Evolutionary conservation across 2,329 filamentous ascomycete genomes (phyloP).

Genomic region (Exserohilum rostratum): DNA sequence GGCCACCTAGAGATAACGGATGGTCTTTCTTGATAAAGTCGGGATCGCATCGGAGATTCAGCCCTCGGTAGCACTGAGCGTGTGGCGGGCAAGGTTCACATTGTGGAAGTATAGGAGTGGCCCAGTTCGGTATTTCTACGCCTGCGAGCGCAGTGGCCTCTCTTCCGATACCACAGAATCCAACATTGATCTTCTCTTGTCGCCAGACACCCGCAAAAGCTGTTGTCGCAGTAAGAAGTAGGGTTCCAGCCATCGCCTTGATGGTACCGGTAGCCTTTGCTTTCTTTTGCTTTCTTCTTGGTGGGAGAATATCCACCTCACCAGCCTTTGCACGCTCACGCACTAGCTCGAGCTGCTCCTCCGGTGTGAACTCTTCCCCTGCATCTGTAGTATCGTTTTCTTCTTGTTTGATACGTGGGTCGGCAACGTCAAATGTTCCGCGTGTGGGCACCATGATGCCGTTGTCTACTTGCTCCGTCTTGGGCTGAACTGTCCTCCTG

Average conservation of each 20-base stretch:
- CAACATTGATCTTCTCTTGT: slow-evolving; percentile 94
- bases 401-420: slow-evolving; percentile 53
- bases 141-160: slow-evolving; percentile 64
- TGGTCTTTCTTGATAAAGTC: slow-evolving; percentile 88
- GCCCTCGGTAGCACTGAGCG: slow-evolving; percentile 82
- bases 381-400: slow-evolving; percentile 61
- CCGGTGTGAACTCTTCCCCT: slow-evolving; percentile 92
- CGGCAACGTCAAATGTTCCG: slow-evolving; percentile 64
- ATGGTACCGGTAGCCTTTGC: slow-evolving; percentile 57
- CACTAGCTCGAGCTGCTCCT: slow-evolving; percentile 79
- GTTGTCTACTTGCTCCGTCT: slow-evolving; percentile 57
- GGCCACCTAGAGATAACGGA: slow-evolving; percentile 78
- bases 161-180: slow-evolving; percentile 84
- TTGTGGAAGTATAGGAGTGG: slow-evolving; percentile 72
- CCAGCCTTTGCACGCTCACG: slow-evolving; percentile 67
- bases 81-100: slow-evolving; percentile 92
- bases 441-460: slow-evolving; percentile 61
- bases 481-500: slow-evolving; percentile 51
- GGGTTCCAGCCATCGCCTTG: slow-evolving; percentile 71
- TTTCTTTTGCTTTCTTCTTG: slow-evolving; percentile 36
- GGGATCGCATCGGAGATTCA: slow-evolving; percentile 78
- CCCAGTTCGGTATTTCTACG: slow-evolving; percentile 74
- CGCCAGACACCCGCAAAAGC: slow-evolving; percentile 84
- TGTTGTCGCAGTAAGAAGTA: slow-evolving; percentile 72
- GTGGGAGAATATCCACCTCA: slow-evolving; percentile 56